Base-by-base conservation (phyloP, 2,329 filamentous ascomycete species). In the Chaetoscypha palmicola region DNA sequence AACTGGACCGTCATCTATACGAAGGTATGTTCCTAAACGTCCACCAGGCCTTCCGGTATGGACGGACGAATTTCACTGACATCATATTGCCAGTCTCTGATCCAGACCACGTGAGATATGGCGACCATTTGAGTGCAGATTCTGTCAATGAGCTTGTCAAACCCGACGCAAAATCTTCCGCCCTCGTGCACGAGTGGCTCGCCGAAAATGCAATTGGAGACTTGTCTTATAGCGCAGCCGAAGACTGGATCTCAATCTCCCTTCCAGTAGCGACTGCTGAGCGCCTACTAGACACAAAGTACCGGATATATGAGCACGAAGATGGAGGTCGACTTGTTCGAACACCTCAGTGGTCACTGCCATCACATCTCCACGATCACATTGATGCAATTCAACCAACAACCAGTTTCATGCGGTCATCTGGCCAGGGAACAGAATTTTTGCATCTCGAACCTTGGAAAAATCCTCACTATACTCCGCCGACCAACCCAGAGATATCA, bases 131-230 rank as follows among this genome's bases (percentile, higher is more conserved):
- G 30, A 70, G 64, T 28, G 62, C 64, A 3, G 61, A 67, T 4
- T 68, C 78, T 45, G 70, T 81, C 14, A 64, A 73, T 37, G 65
- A 71, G 38, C 65, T 80, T 20, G 63, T 79, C 30, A 67, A 67
- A 50, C 77, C 77, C 2, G 62, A 66, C 0, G 64, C 72, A 3
- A 67, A 78, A 50, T 71, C 74, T 0, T 54, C 69, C 7, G 56
- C 69, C n/a, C 64, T 72, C 14, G 72, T 80, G 7, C 68, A 72
- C 40, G 69, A 74, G 37, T 81, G 75, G 76, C 67, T 81, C n/a
- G 59, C 57, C 22, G 71, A 73, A 48, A 68, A 75, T 58, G 74
- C 68, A 30, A 67, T 80, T 28, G 57, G 62, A 5, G 20, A 41
- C 14, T 36, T 53, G 8, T 53, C 57, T 23, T 73, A 75, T 59